These are phyloP conservation scores for Rhizopogon sp. DNA, from an alignment of 768 basidiomycete genomes.

Conservation along the genomic window DNA sequence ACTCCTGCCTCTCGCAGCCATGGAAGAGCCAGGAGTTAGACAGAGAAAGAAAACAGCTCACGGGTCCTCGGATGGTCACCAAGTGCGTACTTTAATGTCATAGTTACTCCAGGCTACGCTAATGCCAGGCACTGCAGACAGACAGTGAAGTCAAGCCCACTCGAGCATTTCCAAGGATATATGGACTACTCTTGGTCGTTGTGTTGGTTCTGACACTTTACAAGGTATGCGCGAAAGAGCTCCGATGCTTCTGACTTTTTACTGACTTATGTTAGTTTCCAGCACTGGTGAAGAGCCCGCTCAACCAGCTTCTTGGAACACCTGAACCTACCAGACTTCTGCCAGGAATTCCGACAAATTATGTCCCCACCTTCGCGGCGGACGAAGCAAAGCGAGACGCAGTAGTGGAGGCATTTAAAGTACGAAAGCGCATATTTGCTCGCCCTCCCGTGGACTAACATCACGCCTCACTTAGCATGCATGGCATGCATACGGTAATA, in stretches of 20 bases:
- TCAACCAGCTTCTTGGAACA: slow-evolving; percentile 1
- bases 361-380: slow-evolving; percentile 32
- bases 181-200: not conserved
- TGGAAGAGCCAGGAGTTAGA: slow-evolving; percentile 15
- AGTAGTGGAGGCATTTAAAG: slow-evolving; percentile 75
- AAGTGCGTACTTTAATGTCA: not conserved
- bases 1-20: not conserved
- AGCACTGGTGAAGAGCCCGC: not conserved
- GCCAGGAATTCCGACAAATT: slow-evolving; percentile 15
- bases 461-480: slow-evolving; percentile 53
- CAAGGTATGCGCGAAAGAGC: slow-evolving; percentile 12
- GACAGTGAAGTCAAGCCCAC: not conserved
- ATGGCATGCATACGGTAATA: slow-evolving; percentile 76
- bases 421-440: slow-evolving; percentile 25
- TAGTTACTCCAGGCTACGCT: not conserved
- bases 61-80: slow-evolving; percentile 6
- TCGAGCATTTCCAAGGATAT: slow-evolving; percentile 5
- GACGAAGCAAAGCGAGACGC: slow-evolving; percentile 66
- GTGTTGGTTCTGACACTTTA: slow-evolving; percentile 8
- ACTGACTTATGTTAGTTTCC: slow-evolving; percentile 11
- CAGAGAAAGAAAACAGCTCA: slow-evolving; percentile 14
- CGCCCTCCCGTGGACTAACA: not conserved
- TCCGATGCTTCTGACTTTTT: not conserved
- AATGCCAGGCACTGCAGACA: slow-evolving; percentile 4
- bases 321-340: slow-evolving; percentile 5